Conservation (phyloP, 75 land plant genomes). For the Ceratopteris richardii region DNA sequence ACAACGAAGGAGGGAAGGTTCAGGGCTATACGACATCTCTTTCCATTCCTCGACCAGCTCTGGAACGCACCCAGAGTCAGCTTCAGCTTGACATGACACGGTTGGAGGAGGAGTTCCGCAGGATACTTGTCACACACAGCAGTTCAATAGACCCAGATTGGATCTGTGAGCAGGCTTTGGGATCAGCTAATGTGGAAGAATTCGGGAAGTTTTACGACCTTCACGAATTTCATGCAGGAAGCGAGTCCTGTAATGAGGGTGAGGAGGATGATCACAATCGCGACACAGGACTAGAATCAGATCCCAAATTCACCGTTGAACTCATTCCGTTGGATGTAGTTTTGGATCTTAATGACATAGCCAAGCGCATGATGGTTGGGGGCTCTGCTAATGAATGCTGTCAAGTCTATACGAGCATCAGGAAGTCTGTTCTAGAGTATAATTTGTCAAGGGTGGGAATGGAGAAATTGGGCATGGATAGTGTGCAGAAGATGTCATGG, state of each 20-base stretch:
- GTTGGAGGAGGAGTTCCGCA: constrained; percentile 81
- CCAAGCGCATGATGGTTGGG: constrained; percentile 51
- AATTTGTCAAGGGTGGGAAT: constrained; percentile 49
- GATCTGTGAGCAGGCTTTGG: constrained; percentile 11
- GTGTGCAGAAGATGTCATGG: constrained; percentile 59
- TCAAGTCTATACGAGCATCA: constrained; percentile 56
- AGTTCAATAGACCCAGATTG: constrained; percentile 23
- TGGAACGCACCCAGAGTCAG: constrained; percentile 30
- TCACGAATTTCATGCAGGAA: background rate
- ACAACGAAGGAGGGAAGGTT: too few relatives aligned
- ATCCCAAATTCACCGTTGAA: constrained; percentile 15
- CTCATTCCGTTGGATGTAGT: constrained; percentile 38
- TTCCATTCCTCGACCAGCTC: too few relatives aligned
- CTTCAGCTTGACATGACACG: constrained; percentile 79
- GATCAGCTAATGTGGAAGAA: background rate
- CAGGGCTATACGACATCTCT: too few relatives aligned
- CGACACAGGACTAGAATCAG: constrained; percentile 15
- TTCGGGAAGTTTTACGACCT: background rate
- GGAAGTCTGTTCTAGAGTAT: constrained; percentile 48
- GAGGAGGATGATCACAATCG: constrained; percentile 11
- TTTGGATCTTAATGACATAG: constrained; percentile 45
- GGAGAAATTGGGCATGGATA: constrained; percentile 29
- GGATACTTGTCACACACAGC: constrained; percentile 34
- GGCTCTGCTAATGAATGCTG: constrained; percentile 53
- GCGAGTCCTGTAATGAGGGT: constrained; percentile 9